Base-by-base conservation (phyloP, 2,329 filamentous ascomycete genomes). In the Phyllosticta citriasiana region DNA sequence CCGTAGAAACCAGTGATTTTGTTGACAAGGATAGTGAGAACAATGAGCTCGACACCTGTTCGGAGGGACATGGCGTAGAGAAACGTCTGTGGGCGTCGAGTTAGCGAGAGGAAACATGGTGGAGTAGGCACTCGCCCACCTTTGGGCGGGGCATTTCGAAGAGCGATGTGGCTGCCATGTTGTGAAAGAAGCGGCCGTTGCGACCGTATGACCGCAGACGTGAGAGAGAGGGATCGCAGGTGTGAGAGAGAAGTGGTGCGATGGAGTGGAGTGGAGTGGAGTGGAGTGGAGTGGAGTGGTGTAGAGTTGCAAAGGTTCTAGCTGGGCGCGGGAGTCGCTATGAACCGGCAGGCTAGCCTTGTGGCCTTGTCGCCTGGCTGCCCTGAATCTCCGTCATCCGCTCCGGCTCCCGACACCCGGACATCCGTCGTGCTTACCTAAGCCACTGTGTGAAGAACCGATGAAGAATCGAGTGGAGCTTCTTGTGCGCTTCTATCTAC, bases 1-100 rank as follows among this genome's bases (percentile, higher is more conserved):
- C 92, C 92, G 75, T 96, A 97, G 67, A 96, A 80, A 62, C 91
- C 92, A 57, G 90, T 93, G 66, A 92, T 84, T 76, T 96, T 96
- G 81, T 97, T 97, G 77, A 97, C 87, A 60, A 95, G 81, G 65
- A 96, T 84, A 10, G 88, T 86, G 64, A 94, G 81, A 4, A 88
- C 86, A 69, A 96, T 91, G 69, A 97, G 82, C 67, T 94, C 90
- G 55, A 89, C 87, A 66, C 90, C 92, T 35, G 89, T 93, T 68
- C 90, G 88, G 60, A 97, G 85, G 71, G 88, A 89, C 79, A 96
- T 88, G 70, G 91, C 79, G 72, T 89, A 90, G 66, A 96, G 83
- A 73, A 96, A 93, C 55, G 85, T 87, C 91, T 96, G 72, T 52
- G 56, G 35, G 24, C 33, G 53, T 24, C 51, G 66, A 71, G 60